Conservation (phyloP, 1,139 yeast species). For the Debaryomyces fabryi region DNA sequence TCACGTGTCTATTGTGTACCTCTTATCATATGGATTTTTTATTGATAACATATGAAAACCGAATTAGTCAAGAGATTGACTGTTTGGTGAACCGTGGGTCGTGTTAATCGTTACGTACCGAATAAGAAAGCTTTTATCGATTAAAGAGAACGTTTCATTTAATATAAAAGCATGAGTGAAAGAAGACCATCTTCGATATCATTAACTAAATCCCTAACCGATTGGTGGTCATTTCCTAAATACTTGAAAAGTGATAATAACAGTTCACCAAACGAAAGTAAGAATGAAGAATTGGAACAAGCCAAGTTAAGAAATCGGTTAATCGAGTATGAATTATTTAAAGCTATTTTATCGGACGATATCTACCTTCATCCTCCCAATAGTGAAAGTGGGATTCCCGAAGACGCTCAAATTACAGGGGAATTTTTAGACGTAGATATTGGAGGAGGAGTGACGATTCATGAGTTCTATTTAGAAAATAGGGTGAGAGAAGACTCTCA, state of each 20-base stretch:
- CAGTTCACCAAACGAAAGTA: not conserved
- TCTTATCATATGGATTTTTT: conserved; percentile 1
- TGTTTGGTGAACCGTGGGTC: not conserved
- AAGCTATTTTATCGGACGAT: conserved; percentile 37
- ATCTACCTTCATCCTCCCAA: conserved; percentile 23
- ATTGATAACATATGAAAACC: not conserved
- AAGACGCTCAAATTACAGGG: conserved; percentile 18
- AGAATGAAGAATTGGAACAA: conserved; percentile 8
- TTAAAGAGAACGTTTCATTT: not conserved
- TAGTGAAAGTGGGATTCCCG: conserved; percentile 7
- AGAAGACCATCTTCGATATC: conserved; percentile 25
- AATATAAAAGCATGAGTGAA: not conserved
- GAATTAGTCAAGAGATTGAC: not conserved
- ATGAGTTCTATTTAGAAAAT: conserved; percentile 41
- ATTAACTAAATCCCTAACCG: conserved; percentile 31
- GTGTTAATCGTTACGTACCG: not conserved
- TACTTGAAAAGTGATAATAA: conserved; percentile 19
- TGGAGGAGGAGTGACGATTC: conserved; percentile 35
- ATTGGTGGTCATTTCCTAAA: conserved; percentile 44
- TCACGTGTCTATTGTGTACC: conserved; percentile 2
- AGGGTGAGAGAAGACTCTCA: conserved; percentile 16
- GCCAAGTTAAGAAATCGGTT: conserved; percentile 30
- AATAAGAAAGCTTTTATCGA: not conserved
- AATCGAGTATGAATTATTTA: conserved; percentile 40
- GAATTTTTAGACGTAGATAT: conserved; percentile 35